Base-by-base conservation (phyloP, 306 rosid species). In the Prunus mongolica region DNA sequence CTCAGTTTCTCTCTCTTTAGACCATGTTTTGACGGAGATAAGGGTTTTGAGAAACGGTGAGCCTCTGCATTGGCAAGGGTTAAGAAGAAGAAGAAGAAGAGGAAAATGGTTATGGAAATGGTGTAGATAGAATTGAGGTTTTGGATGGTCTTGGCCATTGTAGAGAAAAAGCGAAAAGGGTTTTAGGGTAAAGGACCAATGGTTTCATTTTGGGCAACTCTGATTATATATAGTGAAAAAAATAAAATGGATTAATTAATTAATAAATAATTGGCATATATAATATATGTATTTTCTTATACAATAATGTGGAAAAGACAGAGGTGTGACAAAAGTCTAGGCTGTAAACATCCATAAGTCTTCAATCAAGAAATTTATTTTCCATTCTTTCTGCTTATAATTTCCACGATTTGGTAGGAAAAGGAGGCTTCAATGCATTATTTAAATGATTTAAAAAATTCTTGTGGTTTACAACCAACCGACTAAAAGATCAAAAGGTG, bases 1-100 rank as follows among this genome's bases (percentile, higher is more conserved):
- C 75, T 85, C 1, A 87, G 79, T 11, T 82, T 85, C 74, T 82
- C 87, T 41, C 1, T 51, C 79, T 74, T 74, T 12, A 84, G 74
- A 8, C 83, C 82, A 9, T 73, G 79, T 16, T 76, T 63, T 19
- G 69, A 34, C 3, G 72, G 64, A 1, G 82, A 75, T 47, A 75
- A 6, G 57, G 12, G 38, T 44, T 45, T 66, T 0, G 79, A 74
- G 77, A 83, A 85, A 65, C 1, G 16, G 54, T 54, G 54, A 67
- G 70, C 32, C 12, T 46, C 55, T 4, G 77, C 32, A 11, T 34
- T 46, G 68, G 45, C 20, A 1, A 27, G 24, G 74, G 64, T 25
- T 69, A 18, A 15, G 30, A 74, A 12, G 76, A 18, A 15, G 24
- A 74, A 12, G 76, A 30, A 16, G 50, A 77, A 15, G 69, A 78